phyloP scores from a whole-genome alignment of 2,329 filamentous ascomycete genomes.

The Fusarium multiceps region DNA sequence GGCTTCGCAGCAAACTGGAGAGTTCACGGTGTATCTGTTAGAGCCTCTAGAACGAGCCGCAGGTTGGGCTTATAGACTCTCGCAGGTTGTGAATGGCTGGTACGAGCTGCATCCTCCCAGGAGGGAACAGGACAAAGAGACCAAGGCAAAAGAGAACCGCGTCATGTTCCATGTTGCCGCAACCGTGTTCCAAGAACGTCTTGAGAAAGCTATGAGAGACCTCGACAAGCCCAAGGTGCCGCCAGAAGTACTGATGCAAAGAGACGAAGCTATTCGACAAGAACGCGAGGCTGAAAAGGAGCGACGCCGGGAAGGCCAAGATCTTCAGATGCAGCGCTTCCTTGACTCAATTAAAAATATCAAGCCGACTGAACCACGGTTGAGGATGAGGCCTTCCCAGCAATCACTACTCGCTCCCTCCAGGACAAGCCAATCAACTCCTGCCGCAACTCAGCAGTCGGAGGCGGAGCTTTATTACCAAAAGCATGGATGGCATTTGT shows the following conservation, averaged over 20 bases:
- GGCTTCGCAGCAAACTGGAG: neutral
- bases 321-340: constrained; percentile 38
- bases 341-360: constrained; percentile 30
- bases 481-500: constrained; percentile 42
- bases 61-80: constrained; percentile 36
- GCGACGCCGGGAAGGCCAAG: neutral
- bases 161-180: neutral
- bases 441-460: neutral
- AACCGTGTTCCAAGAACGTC: neutral
- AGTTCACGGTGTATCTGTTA: constrained; percentile 38
- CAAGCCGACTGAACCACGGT: neutral
- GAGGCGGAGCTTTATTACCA: constrained; percentile 32
- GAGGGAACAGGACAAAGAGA: neutral
- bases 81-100: constrained; percentile 17
- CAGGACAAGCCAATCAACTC: neutral
- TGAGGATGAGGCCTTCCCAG: neutral
- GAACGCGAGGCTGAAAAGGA: constrained; percentile 10
- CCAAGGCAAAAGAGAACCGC: constrained; percentile 8
- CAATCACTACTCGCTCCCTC: constrained; percentile 5
- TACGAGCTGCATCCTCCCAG: constrained; percentile 18
- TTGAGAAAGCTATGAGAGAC: constrained; percentile 21
- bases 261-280: constrained; percentile 12
- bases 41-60: constrained; percentile 22
- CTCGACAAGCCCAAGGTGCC: constrained; percentile 9
- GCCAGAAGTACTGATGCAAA: constrained; percentile 10